Evolutionary conservation across 768 basidiomycete species (phyloP).

Genomic region (Mycena galericulata): DNA sequence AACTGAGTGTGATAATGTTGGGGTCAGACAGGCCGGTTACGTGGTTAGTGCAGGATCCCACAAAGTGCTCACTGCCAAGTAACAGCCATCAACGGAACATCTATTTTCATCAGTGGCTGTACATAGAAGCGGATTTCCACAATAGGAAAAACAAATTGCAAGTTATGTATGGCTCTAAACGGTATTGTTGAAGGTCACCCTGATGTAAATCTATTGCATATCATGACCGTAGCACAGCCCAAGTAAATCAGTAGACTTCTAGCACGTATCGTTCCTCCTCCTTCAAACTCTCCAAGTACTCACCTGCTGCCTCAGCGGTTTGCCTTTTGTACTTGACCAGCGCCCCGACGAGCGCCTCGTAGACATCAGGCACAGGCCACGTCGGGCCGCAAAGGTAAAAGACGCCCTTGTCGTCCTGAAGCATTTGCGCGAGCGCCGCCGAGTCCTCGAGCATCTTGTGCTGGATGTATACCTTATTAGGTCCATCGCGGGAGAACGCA

Average conservation of each 20-base stretch:
- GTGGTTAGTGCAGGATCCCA: no score
- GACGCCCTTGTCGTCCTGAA: slow-evolving; percentile 79
- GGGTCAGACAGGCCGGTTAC: no score
- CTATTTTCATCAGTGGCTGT: not conserved
- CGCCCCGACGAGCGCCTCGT: slow-evolving; percentile 89
- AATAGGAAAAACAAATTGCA: no score
- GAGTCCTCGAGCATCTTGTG: slow-evolving; percentile 97
- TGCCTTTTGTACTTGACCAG: slow-evolving; percentile 78
- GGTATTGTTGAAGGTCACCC: no score
- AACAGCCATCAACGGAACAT: no score
- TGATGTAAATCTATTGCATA: slow-evolving; percentile 24
- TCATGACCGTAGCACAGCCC: not conserved
- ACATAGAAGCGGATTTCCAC: no score
- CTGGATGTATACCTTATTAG: slow-evolving; percentile 97
- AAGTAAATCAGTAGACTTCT: slow-evolving; percentile 64
- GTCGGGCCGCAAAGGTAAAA: slow-evolving; percentile 99
- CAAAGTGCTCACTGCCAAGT: no score
- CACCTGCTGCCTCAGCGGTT: slow-evolving; percentile 74
- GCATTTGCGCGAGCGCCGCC: slow-evolving; percentile 76
- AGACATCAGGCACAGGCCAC: slow-evolving; percentile 99
- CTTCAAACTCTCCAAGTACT: slow-evolving; percentile 89
- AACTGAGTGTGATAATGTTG: no score
- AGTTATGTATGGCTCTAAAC: no score
- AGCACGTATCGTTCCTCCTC: slow-evolving; percentile 98
- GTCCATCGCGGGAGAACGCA: slow-evolving; percentile 95